A percentile compares a stretch with the other conserved stretches of the same genome.
These are phyloP conservation scores for Cucurbita pepo DNA, from an alignment of 306 rosid species.

Conservation along the genomic window DNA sequence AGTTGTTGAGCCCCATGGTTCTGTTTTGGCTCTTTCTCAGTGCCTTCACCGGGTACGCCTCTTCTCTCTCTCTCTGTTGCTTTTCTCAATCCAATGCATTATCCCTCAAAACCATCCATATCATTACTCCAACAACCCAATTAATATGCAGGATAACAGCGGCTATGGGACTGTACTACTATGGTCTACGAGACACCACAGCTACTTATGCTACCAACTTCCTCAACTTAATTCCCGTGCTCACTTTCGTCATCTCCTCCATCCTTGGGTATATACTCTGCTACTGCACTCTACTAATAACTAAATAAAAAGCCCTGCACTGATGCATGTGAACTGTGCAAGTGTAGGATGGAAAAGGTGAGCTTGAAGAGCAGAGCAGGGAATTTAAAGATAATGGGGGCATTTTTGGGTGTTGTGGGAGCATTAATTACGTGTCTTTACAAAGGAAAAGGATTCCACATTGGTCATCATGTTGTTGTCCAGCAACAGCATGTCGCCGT, in stretches of 20 bases:
- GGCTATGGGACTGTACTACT: constrained; percentile 36
- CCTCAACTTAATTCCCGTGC: constrained; percentile 46
- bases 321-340: too few relatives aligned
- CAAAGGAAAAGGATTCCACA: constrained; percentile 27
- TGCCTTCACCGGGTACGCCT: constrained; percentile 49
- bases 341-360: constrained; percentile 32
- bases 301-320: too few relatives aligned
- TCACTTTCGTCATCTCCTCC: constrained; percentile 34
- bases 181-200: constrained; percentile 53
- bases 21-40: constrained; percentile 50
- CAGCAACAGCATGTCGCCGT: background rate
- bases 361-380: constrained; percentile 17
- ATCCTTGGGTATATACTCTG: constrained; percentile 15
- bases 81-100: background rate
- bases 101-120: background rate
- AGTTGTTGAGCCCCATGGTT: constrained; percentile 17
- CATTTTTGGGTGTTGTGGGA: constrained; percentile 42
- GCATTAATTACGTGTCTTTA: constrained; percentile 29
- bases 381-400: constrained; percentile 27
- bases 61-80: background rate
- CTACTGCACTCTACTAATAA: background rate
- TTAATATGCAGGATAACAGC: constrained; percentile 27
- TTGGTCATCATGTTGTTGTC: constrained; percentile 12
- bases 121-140: too few relatives aligned
- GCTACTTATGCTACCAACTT: constrained; percentile 49